These are phyloP conservation scores for Candida succiphila DNA, from an alignment of 805 yeast species.

Conservation along the genomic window DNA sequence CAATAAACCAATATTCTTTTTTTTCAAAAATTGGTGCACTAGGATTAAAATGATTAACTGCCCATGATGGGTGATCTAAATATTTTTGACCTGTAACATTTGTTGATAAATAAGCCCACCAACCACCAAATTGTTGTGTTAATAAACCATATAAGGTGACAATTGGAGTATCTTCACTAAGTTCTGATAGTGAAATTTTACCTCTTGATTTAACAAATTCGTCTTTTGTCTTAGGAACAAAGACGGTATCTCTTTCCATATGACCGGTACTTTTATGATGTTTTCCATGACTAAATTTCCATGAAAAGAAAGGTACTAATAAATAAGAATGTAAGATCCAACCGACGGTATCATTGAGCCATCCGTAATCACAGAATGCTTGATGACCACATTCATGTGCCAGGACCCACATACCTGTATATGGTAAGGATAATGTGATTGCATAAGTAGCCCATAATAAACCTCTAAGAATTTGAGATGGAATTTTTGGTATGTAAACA, in stretches of 20 bases:
- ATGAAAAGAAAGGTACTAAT: conserved; percentile 78
- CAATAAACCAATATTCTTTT: conserved; percentile 61
- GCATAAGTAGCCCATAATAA: conserved; percentile 51
- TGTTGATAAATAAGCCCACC: conserved; percentile 54
- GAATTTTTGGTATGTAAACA: conserved; percentile 41
- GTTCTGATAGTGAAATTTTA: conserved; percentile 33
- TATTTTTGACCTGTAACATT: conserved; percentile 73
- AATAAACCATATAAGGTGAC: conserved; percentile 45
- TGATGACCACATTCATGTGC: conserved; percentile 92
- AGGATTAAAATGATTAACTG: conserved; percentile 59
- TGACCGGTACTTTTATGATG: conserved; percentile 91
- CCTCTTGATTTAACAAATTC: conserved; percentile 30
- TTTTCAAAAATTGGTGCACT: conserved; percentile 63
- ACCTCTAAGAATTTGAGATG: conserved; percentile 33
- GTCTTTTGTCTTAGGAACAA: conserved; percentile 63
- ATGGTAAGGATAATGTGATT: conserved; percentile 50
- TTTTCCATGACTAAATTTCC: conserved; percentile 78
- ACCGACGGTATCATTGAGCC: conserved; percentile 71
- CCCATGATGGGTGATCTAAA: conserved; percentile 21
- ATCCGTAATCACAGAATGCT: conserved; percentile 66
- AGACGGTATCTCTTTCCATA: conserved; percentile 74
- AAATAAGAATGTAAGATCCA: conserved; percentile 75
- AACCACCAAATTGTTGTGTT: conserved; percentile 70
- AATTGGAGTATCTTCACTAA: conserved; percentile 69
- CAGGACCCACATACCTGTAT: conserved; percentile 75